Percentiles rank a stretch among this genome's conserved stretches.
Evolutionary conservation across 495 filamentous ascomycete species (phyloP).

Genomic region (Geopyxis carbonaria): DNA sequence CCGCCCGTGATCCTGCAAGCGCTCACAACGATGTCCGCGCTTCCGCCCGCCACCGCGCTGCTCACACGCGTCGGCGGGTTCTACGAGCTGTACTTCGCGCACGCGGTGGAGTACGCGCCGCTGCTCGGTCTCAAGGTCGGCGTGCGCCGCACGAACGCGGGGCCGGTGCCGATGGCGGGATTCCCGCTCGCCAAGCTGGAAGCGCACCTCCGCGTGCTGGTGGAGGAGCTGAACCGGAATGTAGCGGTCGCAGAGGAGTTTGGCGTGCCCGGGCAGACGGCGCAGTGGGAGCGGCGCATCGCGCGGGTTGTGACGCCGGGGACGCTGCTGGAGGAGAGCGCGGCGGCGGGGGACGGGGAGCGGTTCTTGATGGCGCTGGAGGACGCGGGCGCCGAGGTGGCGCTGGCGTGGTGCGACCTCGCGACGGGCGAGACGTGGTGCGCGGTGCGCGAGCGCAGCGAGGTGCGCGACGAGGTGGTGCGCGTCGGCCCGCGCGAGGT

Average conservation of each 20-base stretch:
- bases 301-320: constrained; percentile 81
- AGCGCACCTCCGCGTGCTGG: constrained; percentile 76
- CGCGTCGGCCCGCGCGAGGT: constrained; percentile 75
- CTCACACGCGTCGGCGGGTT: constrained; percentile 85
- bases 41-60: constrained; percentile 63
- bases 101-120: constrained; percentile 75
- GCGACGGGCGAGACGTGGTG: constrained; percentile 90
- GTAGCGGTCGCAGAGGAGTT: constrained; percentile 94
- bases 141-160: constrained; percentile 44
- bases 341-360: constrained; percentile 80
- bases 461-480: constrained; percentile 59
- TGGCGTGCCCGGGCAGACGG: constrained; percentile 25
- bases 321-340: constrained; percentile 92
- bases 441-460: constrained; percentile 53
- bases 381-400: constrained; percentile 29
- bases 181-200: constrained; percentile 89
- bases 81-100: constrained; percentile 92
- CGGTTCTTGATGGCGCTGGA: constrained; percentile 61
- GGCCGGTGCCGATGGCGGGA: constrained; percentile 37
- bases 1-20: constrained; percentile 81
- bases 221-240: constrained; percentile 73
- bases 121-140: constrained; percentile 76
- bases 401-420: constrained; percentile 84
- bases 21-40: constrained; percentile 76
- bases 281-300: constrained; percentile 62